phyloP scores from a whole-genome alignment of 139 green algal genomes.

The Chlamydomonas sphaeroides region DNA sequence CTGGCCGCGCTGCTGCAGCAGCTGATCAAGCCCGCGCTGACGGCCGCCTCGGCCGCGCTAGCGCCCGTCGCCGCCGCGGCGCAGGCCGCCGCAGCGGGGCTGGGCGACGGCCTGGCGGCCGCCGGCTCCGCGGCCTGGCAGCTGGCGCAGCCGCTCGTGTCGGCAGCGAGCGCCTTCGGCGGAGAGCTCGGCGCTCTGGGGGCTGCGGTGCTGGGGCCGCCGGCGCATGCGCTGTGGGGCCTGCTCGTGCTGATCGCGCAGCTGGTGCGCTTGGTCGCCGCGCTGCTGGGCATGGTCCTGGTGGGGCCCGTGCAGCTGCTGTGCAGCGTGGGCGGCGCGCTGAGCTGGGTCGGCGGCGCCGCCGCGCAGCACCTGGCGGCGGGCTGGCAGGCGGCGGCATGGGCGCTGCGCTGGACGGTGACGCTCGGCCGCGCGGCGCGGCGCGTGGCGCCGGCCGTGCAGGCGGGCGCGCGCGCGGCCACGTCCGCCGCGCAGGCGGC shows the following conservation, averaged over 20 bases:
- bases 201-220: constrained; percentile 8
- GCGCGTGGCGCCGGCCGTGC: constrained; percentile 6
- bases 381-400: not conserved
- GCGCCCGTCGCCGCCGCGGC: not conserved
- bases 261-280: constrained; percentile 23
- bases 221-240: constrained; percentile 2
- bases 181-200: not conserved
- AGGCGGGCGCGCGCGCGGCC: not conserved
- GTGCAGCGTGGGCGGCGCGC: not conserved
- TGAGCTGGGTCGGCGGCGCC: not conserved
- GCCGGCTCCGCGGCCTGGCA: not conserved
- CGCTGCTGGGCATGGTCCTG: constrained; percentile 26
- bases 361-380: not conserved
- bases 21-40: constrained; percentile 14
- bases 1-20: constrained; percentile 27
- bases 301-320: constrained; percentile 21
- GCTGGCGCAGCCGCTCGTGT: constrained; percentile 31
- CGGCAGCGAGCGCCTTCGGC: not conserved
- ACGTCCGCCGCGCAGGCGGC: constrained; percentile 5
- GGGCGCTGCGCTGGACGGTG: constrained; percentile 3
- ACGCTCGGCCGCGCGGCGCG: constrained; percentile 9
- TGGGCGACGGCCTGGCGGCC: not conserved
- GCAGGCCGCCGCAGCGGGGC: not conserved
- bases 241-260: constrained; percentile 1
- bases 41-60: not conserved